phyloP scores from a whole-genome alignment of 257 asterid genomes.

The Verbena officinalis region DNA sequence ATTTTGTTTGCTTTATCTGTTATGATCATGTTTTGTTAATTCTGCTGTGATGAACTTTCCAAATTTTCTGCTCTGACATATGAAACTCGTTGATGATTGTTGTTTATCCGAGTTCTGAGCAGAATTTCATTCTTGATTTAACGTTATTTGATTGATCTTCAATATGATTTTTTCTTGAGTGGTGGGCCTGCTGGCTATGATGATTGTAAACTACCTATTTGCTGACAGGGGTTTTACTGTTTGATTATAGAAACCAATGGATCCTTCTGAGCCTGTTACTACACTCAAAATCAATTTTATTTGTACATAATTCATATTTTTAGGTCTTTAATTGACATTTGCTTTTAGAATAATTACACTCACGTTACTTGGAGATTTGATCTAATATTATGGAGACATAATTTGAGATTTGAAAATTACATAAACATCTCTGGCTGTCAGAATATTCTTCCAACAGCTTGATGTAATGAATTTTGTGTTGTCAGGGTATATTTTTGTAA shows the following conservation, averaged over 20 bases:
- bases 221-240: constrained; percentile 49
- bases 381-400: too few relatives aligned
- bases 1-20: neutral
- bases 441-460: too few relatives aligned
- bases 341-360: too few relatives aligned
- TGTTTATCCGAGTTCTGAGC: constrained; percentile 45
- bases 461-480: too few relatives aligned
- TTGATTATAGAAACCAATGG: constrained; percentile 76
- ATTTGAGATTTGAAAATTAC: too few relatives aligned
- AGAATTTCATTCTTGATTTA: neutral
- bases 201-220: constrained; percentile 66
- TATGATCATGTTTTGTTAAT: neutral
- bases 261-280: constrained; percentile 69
- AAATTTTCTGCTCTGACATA: constrained; percentile 58
- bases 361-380: too few relatives aligned
- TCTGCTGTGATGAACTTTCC: constrained; percentile 46
- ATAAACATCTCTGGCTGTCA: too few relatives aligned
- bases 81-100: constrained; percentile 51
- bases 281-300: neutral
- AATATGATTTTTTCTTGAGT: neutral
- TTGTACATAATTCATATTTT: too few relatives aligned
- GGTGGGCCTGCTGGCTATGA: constrained; percentile 51
- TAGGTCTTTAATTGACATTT: neutral
- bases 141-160: neutral
- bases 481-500: too few relatives aligned